phyloP scores from a whole-genome alignment of 2,329 filamentous ascomycete genomes.

The Sphaceloma murrayae region DNA sequence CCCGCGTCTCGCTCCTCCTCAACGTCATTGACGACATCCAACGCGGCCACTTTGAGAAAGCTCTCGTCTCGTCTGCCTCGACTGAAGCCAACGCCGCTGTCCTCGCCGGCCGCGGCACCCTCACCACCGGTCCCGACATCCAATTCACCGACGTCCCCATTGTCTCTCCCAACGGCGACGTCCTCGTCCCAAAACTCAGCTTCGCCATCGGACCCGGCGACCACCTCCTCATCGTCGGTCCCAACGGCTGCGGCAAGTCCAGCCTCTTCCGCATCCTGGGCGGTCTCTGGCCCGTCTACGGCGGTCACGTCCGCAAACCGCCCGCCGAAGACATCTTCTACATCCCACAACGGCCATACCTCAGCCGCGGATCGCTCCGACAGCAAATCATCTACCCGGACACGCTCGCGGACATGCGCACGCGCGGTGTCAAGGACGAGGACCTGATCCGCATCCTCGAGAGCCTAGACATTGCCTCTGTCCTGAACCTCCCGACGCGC shows the following conservation, averaged over 20 bases:
- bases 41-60: slow-evolving; percentile 87
- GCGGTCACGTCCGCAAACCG: slow-evolving; percentile 84
- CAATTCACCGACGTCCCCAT: slow-evolving; percentile 86
- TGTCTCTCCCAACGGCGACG: slow-evolving; percentile 91
- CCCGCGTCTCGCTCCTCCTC: slow-evolving; percentile 76
- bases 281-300: slow-evolving; percentile 95
- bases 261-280: slow-evolving; percentile 93
- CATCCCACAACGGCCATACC: slow-evolving; percentile 89
- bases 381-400: slow-evolving; percentile 98
- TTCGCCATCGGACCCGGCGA: slow-evolving; percentile 81
- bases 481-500: slow-evolving; percentile 74
- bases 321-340: slow-evolving; percentile 93
- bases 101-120: slow-evolving; percentile 67
- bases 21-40: slow-evolving; percentile 93
- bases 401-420: slow-evolving; percentile 73
- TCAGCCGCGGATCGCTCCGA: slow-evolving; percentile 81
- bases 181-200: slow-evolving; percentile 74
- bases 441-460: slow-evolving; percentile 69
- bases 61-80: slow-evolving; percentile 79
- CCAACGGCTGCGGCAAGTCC: slow-evolving; percentile 95
- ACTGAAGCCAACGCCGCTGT: slow-evolving; percentile 75
- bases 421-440: slow-evolving; percentile 69
- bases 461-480: slow-evolving; percentile 70
- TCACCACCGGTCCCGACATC: slow-evolving; percentile 75
- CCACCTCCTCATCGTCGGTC: slow-evolving; percentile 87